Evolutionary conservation across 2,329 filamentous ascomycete species (phyloP).

Genomic region (Colletotrichum magnum): DNA sequence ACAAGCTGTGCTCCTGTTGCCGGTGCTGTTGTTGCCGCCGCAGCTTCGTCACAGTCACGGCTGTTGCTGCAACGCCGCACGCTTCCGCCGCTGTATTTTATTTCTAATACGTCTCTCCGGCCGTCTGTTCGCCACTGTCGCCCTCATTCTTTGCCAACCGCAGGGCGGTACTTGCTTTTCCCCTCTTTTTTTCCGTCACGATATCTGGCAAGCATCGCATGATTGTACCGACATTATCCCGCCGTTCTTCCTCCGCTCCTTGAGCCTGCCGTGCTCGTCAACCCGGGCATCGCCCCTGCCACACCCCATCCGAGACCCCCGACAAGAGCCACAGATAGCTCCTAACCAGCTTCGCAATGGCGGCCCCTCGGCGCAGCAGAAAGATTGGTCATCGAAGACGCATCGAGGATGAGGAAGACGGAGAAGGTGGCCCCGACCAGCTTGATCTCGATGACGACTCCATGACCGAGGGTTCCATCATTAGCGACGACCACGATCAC

Average conservation of each 20-base stretch:
- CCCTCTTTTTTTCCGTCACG: constrained; percentile 32
- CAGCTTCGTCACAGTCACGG: constrained; percentile 2
- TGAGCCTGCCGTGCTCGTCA: constrained; percentile 33
- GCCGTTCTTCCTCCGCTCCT: constrained; percentile 37
- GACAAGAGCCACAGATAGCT: constrained; percentile 23
- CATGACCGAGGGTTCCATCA: constrained; percentile 73
- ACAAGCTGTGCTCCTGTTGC: constrained; percentile 32
- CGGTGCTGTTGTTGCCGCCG: constrained; percentile 18
- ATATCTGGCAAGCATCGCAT: constrained; percentile 36
- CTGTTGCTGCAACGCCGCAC: constrained; percentile 5
- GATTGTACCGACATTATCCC: constrained; percentile 34
- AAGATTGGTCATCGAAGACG: constrained; percentile 77
- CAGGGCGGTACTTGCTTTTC: constrained; percentile 40
- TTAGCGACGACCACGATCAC: constrained; percentile 72
- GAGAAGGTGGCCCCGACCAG: constrained; percentile 70
- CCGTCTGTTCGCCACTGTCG: constrained; percentile 35
- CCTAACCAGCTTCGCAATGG: constrained; percentile 55
- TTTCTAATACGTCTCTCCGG: constrained; percentile 37
- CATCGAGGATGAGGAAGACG: constrained; percentile 79
- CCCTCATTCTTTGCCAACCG: constrained; percentile 39
- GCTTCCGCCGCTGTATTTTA: constrained; percentile 34
- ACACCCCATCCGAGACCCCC: constrained; percentile 10
- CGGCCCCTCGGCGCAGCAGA: constrained; percentile 71
- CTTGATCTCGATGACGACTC: constrained; percentile 76
- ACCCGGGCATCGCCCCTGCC: constrained; percentile 31